Evolutionary conservation across 768 basidiomycete genomes (phyloP).

Genomic region (Gautieria morchelliformis): DNA sequence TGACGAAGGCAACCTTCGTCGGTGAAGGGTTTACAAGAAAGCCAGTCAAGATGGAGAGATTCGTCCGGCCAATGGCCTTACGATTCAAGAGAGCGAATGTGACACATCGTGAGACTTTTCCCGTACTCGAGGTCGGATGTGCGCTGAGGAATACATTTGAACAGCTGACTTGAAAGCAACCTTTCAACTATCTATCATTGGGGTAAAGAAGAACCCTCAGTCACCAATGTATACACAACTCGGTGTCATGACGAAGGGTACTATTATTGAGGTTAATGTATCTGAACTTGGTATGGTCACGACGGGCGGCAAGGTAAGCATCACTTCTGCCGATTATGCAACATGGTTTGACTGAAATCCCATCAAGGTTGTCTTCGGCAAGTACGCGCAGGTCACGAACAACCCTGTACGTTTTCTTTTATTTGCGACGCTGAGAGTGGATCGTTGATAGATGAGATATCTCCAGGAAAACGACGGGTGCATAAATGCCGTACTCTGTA

Average conservation of each 20-base stretch:
- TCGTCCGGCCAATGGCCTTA: conserved; percentile 94
- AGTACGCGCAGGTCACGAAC: conserved; percentile 90
- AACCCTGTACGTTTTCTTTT: conserved; percentile 40
- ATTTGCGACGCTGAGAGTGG: neutral
- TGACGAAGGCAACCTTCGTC: conserved; percentile 98
- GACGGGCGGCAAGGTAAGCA: conserved; percentile 74
- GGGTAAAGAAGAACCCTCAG: conserved; percentile 99
- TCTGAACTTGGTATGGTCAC: conserved; percentile 97
- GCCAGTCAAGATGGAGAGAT: conserved; percentile 98
- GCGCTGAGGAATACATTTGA: neutral
- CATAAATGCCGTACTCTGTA: conserved; percentile 88
- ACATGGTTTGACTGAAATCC: neutral
- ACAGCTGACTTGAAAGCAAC: conserved; percentile 95
- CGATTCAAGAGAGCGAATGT: conserved; percentile 98
- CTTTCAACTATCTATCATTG: conserved; percentile 95
- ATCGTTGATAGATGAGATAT: neutral
- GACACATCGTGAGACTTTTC: conserved; percentile 73
- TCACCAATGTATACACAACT: conserved; percentile 96
- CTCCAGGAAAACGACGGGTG: conserved; percentile 81
- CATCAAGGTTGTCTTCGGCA: conserved; percentile 64
- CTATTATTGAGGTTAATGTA: conserved; percentile 98
- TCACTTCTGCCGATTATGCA: conserved; percentile 6
- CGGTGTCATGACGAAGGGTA: conserved; percentile 97
- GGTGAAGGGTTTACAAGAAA: conserved; percentile 97
- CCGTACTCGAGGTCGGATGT: neutral